phyloP scores from a whole-genome alignment of 2,329 filamentous ascomycete species.

The Claviceps citrina region DNA sequence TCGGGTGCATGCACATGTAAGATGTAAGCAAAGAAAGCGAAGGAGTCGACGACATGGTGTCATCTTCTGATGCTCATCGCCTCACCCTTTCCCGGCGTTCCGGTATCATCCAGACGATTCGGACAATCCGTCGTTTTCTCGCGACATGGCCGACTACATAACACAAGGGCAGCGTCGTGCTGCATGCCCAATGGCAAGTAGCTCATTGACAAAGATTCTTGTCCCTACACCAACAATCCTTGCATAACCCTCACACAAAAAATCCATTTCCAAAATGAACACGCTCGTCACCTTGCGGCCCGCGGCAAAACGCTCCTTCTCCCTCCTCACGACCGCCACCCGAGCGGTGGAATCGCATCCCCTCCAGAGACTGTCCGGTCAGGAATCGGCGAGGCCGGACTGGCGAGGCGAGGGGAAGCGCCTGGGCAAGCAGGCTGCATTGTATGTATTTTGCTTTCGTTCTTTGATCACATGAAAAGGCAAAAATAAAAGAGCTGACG shows the following conservation, averaged over 20 bases:
- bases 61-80: too few relatives aligned
- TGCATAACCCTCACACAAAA: background rate
- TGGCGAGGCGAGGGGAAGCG: conserved; percentile 19
- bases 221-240: too few relatives aligned
- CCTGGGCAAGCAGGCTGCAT: conserved; percentile 15
- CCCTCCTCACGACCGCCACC: conserved; percentile 16
- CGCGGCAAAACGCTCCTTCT: conserved; percentile 19
- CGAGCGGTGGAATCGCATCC: conserved; percentile 22
- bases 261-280: conserved; percentile 12
- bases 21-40: too few relatives aligned
- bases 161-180: background rate
- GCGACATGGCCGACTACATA: background rate
- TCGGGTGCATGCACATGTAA: too few relatives aligned
- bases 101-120: too few relatives aligned
- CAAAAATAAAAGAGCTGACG: too few relatives aligned
- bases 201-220: too few relatives aligned
- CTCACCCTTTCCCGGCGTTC: too few relatives aligned
- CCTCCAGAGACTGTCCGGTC: conserved; percentile 19
- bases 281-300: conserved; percentile 16
- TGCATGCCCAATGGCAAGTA: background rate
- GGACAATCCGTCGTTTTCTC: too few relatives aligned
- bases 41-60: too few relatives aligned
- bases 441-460: conserved; percentile 15
- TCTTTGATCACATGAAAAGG: too few relatives aligned
- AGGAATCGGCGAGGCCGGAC: conserved; percentile 16